phyloP scores from a whole-genome alignment of 2,329 filamentous ascomycete genomes.

The Colletotrichum phormii region DNA sequence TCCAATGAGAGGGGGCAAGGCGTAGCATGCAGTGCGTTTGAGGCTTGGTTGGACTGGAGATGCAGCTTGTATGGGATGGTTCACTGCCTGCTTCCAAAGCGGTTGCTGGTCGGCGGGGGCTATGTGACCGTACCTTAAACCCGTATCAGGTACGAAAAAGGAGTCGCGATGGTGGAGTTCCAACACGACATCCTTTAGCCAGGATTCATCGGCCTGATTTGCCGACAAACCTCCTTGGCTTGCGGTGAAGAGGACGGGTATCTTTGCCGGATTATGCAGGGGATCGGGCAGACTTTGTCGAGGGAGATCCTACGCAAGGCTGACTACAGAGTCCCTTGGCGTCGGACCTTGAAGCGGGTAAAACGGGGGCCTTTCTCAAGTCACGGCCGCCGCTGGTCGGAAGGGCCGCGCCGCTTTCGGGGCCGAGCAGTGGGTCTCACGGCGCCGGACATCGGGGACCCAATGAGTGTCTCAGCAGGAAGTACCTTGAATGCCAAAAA shows the following conservation, averaged over 20 bases:
- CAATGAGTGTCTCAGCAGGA: neutral
- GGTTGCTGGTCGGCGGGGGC: too few species aligned
- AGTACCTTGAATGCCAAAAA: neutral
- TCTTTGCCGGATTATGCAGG: neutral
- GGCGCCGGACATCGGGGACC: neutral
- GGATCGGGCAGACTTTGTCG: neutral
- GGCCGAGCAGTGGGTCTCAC: neutral
- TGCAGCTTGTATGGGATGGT: neutral
- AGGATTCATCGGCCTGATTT: neutral
- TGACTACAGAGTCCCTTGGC: neutral
- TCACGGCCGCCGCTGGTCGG: neutral
- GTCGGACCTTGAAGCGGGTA: neutral
- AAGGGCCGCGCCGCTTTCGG: neutral
- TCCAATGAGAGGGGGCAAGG: constrained; percentile 41
- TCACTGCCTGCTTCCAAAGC: neutral
- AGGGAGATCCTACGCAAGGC: neutral
- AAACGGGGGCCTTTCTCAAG: neutral
- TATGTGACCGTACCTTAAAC: neutral
- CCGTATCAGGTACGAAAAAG: neutral
- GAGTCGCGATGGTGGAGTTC: neutral
- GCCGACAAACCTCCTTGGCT: neutral
- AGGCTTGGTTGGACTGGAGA: neutral
- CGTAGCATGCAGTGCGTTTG: neutral
- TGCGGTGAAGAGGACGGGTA: neutral
- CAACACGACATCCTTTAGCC: neutral